Percentiles rank a stretch among this genome's conserved stretches.
These are phyloP conservation scores for Xylaria cubensis DNA, from an alignment of 495 filamentous ascomycete genomes.

Conservation along the genomic window DNA sequence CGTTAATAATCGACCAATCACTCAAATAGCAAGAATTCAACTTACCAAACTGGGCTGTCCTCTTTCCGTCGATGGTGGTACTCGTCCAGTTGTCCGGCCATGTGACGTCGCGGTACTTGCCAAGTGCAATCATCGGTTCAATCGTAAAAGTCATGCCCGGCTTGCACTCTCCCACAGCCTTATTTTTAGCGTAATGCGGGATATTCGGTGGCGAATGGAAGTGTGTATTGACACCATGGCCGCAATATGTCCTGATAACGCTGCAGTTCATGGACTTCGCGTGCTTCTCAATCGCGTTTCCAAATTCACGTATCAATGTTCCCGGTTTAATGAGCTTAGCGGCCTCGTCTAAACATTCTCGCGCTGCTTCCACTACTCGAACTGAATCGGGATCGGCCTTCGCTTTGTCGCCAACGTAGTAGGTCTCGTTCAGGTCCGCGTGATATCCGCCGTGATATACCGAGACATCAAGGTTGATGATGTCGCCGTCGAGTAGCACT, in stretches of 20 bases:
- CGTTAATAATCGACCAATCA: conserved; percentile 20
- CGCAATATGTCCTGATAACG: conserved; percentile 88
- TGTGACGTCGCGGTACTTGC: conserved; percentile 78
- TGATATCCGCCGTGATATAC: conserved; percentile 88
- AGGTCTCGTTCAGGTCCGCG: conserved; percentile 90
- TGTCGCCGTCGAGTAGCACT: conserved; percentile 80
- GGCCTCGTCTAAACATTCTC: conserved; percentile 82
- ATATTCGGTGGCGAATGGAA: conserved; percentile 88
- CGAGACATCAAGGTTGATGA: conserved; percentile 88
- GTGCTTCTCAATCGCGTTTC: conserved; percentile 83
- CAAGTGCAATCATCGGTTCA: conserved; percentile 88
- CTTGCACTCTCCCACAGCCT: conserved; percentile 85
- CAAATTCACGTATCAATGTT: conserved; percentile 82
- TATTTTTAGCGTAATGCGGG: conserved; percentile 90
- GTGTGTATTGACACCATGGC: conserved; percentile 83
- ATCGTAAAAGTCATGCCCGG: conserved; percentile 93
- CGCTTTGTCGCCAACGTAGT: conserved; percentile 84
- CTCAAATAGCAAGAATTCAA: not conserved
- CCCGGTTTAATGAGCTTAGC: conserved; percentile 88
- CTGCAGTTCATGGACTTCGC: conserved; percentile 80
- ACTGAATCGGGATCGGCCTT: conserved; percentile 77
- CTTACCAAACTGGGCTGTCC: conserved; percentile 82
- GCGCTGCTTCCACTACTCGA: conserved; percentile 81
- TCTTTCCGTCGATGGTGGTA: conserved; percentile 78
- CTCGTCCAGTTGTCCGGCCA: conserved; percentile 96